Evolutionary conservation across 2,329 filamentous ascomycete genomes (phyloP), one percentile per base, ranked within the genome.

Genomic region (Colletotrichum falcatum): DNA sequence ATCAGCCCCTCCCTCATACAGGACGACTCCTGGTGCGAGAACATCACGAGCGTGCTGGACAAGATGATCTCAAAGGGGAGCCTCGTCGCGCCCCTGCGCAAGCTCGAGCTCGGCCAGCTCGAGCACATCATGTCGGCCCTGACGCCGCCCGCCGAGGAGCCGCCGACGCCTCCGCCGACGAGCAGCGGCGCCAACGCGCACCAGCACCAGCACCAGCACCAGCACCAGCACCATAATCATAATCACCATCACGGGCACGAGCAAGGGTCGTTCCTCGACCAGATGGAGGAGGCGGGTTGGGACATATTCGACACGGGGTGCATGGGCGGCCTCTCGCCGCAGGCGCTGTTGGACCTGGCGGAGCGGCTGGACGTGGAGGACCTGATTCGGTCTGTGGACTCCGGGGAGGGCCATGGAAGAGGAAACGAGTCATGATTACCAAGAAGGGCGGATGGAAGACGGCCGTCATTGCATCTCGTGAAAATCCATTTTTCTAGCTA

Each of bases 51-150:
- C 35, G 78, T 83, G 3, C 73, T 83, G 0, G 80, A 82, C 51
- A 81, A 78, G 14, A 74, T 83, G 26, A 80, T 81, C 7, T 63
- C 75, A 0, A 82, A 81, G 33, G 81, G 81, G 0, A 83, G 79
- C 59, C 63, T 81, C 0, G 78, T 81, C 0, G 81, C 81, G 3
- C 81, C 80, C 0, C 65, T 83, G 0, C 75, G 81, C 2, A 80
- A 78, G 44, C 75, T 78, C 1, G 81, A 83, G 20, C 75, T 83
- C 1, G 75, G 74, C n/a, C 80, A 81, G 49, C 71, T 82, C 4
- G 80, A 82, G 48, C 77, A 79, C 5, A 80, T 79, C 28, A 68
- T 81, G 53, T 77, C 78, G 30, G 79, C 77, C 3, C 70, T 81
- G 3, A 82, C 79, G 1, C 79, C 80, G 0, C 73, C 66, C 4